These are phyloP conservation scores for Pseudogymnoascus sp. DNA, from an alignment of 2,329 filamentous ascomycete species.

Conservation along the genomic window DNA sequence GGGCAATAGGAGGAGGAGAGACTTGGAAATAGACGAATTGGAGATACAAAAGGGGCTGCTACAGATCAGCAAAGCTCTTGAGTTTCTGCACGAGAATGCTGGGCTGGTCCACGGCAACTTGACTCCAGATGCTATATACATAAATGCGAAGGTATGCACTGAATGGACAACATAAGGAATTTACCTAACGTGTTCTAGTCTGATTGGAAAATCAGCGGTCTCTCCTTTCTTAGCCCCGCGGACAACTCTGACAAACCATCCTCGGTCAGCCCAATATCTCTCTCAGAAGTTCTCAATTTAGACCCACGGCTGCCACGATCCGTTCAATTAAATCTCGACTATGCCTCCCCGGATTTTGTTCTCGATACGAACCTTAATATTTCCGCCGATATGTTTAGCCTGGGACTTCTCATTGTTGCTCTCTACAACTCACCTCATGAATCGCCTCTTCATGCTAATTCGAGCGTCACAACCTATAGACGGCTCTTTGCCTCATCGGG, in stretches of 20 bases:
- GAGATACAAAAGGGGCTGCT: constrained; percentile 95
- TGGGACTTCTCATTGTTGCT: constrained; percentile 80
- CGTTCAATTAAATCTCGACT: constrained; percentile 89
- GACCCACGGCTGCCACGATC: constrained; percentile 74
- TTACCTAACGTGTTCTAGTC: constrained; percentile 49
- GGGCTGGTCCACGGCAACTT: constrained; percentile 90
- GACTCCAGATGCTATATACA: constrained; percentile 84
- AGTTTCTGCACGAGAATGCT: constrained; percentile 93
- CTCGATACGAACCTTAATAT: constrained; percentile 81
- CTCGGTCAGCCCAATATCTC: constrained; percentile 69
- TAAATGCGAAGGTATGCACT: constrained; percentile 73
- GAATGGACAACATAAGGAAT: not conserved
- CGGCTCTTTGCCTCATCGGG: constrained; percentile 72
- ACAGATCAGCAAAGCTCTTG: constrained; percentile 86
- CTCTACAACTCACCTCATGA: constrained; percentile 91
- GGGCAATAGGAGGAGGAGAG: constrained; percentile 63
- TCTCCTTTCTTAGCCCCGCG: constrained; percentile 79
- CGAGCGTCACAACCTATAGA: constrained; percentile 78
- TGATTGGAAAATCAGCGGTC: constrained; percentile 97
- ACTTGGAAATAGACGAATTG: constrained; percentile 90
- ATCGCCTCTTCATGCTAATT: constrained; percentile 77
- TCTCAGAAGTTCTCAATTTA: constrained; percentile 77
- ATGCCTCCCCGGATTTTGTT: constrained; percentile 88
- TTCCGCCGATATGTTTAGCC: constrained; percentile 85
- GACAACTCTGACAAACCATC: constrained; percentile 68